These are phyloP conservation scores for Pseudevernia furfuracea DNA, from an alignment of 495 filamentous ascomycete species.

Conservation along the genomic window DNA sequence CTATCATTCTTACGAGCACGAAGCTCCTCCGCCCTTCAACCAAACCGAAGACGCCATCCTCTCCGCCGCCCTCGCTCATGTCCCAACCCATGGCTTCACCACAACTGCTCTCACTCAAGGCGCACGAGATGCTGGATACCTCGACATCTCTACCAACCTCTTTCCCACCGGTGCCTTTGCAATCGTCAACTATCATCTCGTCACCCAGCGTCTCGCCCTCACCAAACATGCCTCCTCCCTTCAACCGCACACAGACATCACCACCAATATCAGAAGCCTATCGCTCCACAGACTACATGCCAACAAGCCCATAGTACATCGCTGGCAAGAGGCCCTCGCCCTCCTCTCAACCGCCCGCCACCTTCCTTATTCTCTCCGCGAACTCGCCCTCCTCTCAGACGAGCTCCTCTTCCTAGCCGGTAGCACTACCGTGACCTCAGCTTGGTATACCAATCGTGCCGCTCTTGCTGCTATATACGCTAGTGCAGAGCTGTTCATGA, in stretches of 20 bases:
- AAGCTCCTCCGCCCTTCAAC: slow-evolving; percentile 56
- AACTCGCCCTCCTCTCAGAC: slow-evolving; percentile 72
- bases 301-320: slow-evolving; percentile 59
- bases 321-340: slow-evolving; percentile 88
- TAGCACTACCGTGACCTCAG: slow-evolving; percentile 69
- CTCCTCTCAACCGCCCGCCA: slow-evolving; percentile 76
- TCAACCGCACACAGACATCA: slow-evolving; percentile 28
- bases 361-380: slow-evolving; percentile 65
- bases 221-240: slow-evolving; percentile 35
- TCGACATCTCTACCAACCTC: slow-evolving; percentile 75
- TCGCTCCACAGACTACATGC: slow-evolving; percentile 64
- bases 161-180: slow-evolving; percentile 73
- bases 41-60: slow-evolving; percentile 71
- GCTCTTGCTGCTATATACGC: slow-evolving; percentile 74
- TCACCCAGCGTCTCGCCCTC: slow-evolving; percentile 54
- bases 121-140: slow-evolving; percentile 73
- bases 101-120: slow-evolving; percentile 61
- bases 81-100: slow-evolving; percentile 79
- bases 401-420: slow-evolving; percentile 83
- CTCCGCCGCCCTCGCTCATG: slow-evolving; percentile 65
- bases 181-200: slow-evolving; percentile 74
- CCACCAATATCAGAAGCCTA: slow-evolving; percentile 54
- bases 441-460: slow-evolving; percentile 87
- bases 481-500: slow-evolving; percentile 86
- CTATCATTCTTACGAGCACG: slow-evolving; percentile 70